Base-by-base conservation (phyloP, 2,329 filamentous ascomycete species). In the Clarireedia paspali region DNA sequence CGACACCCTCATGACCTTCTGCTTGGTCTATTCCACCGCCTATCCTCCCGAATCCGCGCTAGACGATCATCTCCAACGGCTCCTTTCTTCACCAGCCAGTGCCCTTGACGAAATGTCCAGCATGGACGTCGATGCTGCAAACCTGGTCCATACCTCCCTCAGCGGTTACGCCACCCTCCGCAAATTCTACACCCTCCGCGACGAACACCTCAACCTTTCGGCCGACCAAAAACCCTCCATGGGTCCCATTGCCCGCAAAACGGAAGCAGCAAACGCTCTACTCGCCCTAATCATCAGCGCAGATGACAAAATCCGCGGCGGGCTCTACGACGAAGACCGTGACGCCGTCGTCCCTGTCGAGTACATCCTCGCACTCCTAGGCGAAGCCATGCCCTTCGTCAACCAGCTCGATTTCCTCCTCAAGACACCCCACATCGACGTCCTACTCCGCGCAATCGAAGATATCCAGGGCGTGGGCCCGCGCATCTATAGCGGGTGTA, bases 91-190 rank as follows among this genome's bases (percentile, higher is more conserved):
- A 51, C 88, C 91, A 12, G 86, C 85, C 62, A 73, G 81, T 14
- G 86, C 88, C 0, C 77, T 97, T 3, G 82, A 85, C 55, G 76
- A 81, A 30, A 83, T 92, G 53, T 88, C 89, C 5, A 79, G 80
- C 26, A 79, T 86, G 53, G 92, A 96, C 64, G 74, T 87, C 34
- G 87, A 91, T 67, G 91, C 90, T 6, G 92, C 91, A 7, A 81
- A 88, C 63, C 80, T 96, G 10, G 77, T 97, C 3, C 89, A 91
- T 47, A 88, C 87, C 59, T 87, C 91, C 72, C 83, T 96, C 9
- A 94, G 89, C 68, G 92, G 92, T 23, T 97, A 97, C 67, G 92
- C 91, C 23, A 95, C 91, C 0, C 77, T 97, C 20, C 87, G 92
- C 38, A 87, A 85, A 63, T 96, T 92, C 74, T 97, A 95, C 71